phyloP scores from a whole-genome alignment of 2,329 filamentous ascomycete genomes.

The Helotiales sp. region DNA sequence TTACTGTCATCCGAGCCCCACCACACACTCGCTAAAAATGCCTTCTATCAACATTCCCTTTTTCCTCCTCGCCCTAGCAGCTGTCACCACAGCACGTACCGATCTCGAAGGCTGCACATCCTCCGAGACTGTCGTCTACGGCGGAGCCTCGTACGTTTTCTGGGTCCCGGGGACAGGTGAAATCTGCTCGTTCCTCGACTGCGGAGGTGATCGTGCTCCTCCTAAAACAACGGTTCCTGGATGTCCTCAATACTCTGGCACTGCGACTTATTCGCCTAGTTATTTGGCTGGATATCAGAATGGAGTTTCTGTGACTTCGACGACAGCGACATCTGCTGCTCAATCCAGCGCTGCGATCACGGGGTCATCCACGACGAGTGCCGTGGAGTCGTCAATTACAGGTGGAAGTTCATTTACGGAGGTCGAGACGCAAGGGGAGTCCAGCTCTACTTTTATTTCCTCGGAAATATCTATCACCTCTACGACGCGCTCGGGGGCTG shows the following conservation, averaged over 20 bases:
- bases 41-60: constrained; percentile 4
- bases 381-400: too few relatives aligned
- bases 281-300: constrained; percentile 1
- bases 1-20: background rate
- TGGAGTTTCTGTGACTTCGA: background rate
- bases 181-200: constrained; percentile 23
- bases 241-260: constrained; percentile 23
- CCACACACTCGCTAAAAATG: background rate
- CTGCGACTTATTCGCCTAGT: constrained; percentile 24
- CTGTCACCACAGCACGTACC: constrained; percentile 5
- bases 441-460: too few relatives aligned
- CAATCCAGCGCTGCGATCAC: background rate
- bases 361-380: background rate
- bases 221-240: constrained; percentile 24
- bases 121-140: constrained; percentile 3
- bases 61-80: background rate
- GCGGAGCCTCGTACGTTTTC: constrained; percentile 1
- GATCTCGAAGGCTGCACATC: constrained; percentile 11
- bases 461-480: background rate
- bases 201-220: constrained; percentile 24
- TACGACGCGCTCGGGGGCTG: background rate
- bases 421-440: too few relatives aligned
- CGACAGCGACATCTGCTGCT: background rate
- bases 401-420: too few relatives aligned
- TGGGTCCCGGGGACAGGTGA: constrained; percentile 20